A percentile compares a stretch with the other conserved stretches of the same genome.
phyloP scores from a whole-genome alignment of 2,329 filamentous ascomycete species.

The Sporothrix dimorphospora region DNA sequence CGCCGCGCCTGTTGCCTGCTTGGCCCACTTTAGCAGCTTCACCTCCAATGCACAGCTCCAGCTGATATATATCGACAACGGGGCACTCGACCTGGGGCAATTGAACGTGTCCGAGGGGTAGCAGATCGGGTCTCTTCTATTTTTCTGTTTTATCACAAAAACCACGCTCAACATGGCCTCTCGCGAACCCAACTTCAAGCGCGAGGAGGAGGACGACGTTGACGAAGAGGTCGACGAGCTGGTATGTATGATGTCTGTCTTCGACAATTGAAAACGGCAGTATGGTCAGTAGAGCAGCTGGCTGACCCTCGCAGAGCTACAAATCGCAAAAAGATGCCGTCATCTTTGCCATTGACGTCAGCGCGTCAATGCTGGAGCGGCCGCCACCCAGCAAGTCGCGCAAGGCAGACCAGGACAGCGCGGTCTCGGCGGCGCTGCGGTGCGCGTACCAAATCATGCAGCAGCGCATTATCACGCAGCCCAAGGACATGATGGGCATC shows the following conservation, averaged over 20 bases:
- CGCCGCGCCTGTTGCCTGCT: slow-evolving; percentile 17
- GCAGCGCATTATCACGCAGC: slow-evolving; percentile 95
- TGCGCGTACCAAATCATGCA: slow-evolving; percentile 96
- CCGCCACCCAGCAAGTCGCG: slow-evolving; percentile 73
- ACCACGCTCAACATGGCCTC: slow-evolving; percentile 42
- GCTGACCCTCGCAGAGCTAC: slow-evolving; percentile 74
- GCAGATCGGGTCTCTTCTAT: not conserved
- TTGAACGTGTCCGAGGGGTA: not conserved
- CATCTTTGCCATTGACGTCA: slow-evolving; percentile 94
- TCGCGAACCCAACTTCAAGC: slow-evolving; percentile 38
- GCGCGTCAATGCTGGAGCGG: slow-evolving; percentile 76
- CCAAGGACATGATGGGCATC: slow-evolving; percentile 96
- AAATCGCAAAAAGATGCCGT: slow-evolving; percentile 95
- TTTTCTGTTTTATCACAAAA: not conserved
- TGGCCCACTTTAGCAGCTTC: slow-evolving; percentile 14
- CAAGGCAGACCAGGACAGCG: slow-evolving; percentile 76
- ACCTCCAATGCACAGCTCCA: not conserved
- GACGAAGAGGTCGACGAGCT: slow-evolving; percentile 57
- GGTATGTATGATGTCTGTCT: slow-evolving; percentile 30
- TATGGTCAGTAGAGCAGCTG: not conserved
- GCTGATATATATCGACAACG: not conserved
- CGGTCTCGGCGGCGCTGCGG: slow-evolving; percentile 82
- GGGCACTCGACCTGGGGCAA: not conserved
- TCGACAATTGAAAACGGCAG: not conserved
- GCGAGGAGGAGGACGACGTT: slow-evolving; percentile 68